These are phyloP conservation scores for Chaetomium tenue DNA, from an alignment of 495 filamentous ascomycete genomes.

Conservation along the genomic window DNA sequence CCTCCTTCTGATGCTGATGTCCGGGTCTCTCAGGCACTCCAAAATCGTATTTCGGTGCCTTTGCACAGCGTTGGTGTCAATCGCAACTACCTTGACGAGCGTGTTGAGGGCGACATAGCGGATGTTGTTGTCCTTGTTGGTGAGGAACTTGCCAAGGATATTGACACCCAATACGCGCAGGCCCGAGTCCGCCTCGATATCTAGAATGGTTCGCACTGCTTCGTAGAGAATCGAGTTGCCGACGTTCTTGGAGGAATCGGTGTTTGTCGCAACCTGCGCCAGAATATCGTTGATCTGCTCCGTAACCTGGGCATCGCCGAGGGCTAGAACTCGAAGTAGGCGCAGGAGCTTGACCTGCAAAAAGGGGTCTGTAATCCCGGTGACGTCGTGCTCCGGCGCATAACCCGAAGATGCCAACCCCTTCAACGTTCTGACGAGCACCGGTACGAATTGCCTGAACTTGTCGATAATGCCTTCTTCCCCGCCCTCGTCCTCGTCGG, in stretches of 20 bases:
- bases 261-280: slow-evolving; percentile 97
- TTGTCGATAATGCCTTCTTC: slow-evolving; percentile 83
- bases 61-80: slow-evolving; percentile 96
- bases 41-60: slow-evolving; percentile 95
- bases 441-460: slow-evolving; percentile 75
- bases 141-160: slow-evolving; percentile 94
- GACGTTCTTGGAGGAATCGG: slow-evolving; percentile 96
- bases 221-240: slow-evolving; percentile 98
- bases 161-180: slow-evolving; percentile 93
- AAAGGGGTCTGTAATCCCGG: slow-evolving; percentile 98
- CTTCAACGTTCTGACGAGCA: slow-evolving; percentile 87
- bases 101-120: slow-evolving; percentile 97
- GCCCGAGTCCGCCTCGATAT: slow-evolving; percentile 96
- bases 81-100: slow-evolving; percentile 94
- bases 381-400: slow-evolving; percentile 96
- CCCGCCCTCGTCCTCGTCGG: slow-evolving; percentile 82
- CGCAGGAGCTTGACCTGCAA: slow-evolving; percentile 93
- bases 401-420: slow-evolving; percentile 90
- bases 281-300: slow-evolving; percentile 98
- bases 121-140: slow-evolving; percentile 98
- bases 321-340: slow-evolving; percentile 77
- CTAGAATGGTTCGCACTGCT: slow-evolving; percentile 92
- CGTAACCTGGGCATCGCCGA: slow-evolving; percentile 83
- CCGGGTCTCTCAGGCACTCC: slow-evolving; percentile 94
- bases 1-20: slow-evolving; percentile 93